Conservation (phyloP, 2,329 filamentous ascomycete species). For the Xylaria sp. region DNA sequence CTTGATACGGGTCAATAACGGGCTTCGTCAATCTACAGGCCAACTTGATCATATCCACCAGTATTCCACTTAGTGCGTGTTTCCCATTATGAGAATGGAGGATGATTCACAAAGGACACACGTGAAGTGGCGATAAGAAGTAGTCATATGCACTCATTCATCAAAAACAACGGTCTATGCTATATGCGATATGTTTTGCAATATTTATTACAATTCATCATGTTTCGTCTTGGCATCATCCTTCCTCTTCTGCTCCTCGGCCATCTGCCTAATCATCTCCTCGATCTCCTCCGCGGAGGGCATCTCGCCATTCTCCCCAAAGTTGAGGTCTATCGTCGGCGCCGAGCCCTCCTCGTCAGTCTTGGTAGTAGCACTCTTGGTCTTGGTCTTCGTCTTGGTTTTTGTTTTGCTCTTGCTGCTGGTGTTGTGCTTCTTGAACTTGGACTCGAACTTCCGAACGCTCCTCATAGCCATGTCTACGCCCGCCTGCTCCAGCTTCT, state of each 20-base stretch:
- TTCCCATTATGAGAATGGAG: background rate
- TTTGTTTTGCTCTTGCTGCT: conserved; percentile 56
- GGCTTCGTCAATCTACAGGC: no score
- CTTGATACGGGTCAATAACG: no score
- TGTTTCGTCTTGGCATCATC: conserved; percentile 43
- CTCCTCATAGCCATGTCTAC: conserved; percentile 77
- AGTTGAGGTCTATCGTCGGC: conserved; percentile 54
- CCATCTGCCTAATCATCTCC: conserved; percentile 62
- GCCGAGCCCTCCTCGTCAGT: conserved; percentile 48
- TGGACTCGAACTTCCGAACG: conserved; percentile 65
- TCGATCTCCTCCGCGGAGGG: conserved; percentile 62
- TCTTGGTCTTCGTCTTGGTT: conserved; percentile 52
- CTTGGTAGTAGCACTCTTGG: conserved; percentile 52
- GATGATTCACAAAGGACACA: background rate
- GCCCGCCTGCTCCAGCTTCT: conserved; percentile 76
- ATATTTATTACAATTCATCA: conserved; percentile 46
- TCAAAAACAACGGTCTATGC: conserved; percentile 40
- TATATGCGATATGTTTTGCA: conserved; percentile 32
- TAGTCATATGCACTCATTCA: conserved; percentile 40
- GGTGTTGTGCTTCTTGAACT: conserved; percentile 55
- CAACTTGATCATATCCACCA: conserved; percentile 44
- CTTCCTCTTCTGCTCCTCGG: conserved; percentile 48
- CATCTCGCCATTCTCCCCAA: conserved; percentile 56
- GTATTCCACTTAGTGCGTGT: background rate
- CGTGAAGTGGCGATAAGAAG: conserved; percentile 11